phyloP scores from a whole-genome alignment of 768 basidiomycete genomes.

The Lactifluus hygrophoroides region DNA sequence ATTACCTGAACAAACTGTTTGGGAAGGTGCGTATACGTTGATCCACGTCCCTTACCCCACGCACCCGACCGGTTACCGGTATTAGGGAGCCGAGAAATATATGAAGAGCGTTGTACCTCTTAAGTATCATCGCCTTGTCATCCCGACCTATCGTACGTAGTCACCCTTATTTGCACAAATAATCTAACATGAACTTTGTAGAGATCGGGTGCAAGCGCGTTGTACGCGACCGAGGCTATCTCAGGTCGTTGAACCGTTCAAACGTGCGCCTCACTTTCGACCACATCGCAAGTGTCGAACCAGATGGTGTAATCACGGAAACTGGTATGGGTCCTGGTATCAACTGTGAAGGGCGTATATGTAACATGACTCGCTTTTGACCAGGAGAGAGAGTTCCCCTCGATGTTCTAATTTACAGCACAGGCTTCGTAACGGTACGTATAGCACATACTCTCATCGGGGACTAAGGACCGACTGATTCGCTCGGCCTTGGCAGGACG shows the following conservation, averaged over 20 bases:
- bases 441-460: constrained; percentile 3
- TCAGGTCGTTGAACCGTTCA: constrained; percentile 39
- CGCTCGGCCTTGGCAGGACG: neutral
- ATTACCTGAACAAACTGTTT: neutral
- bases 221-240: constrained; percentile 50
- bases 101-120: constrained; percentile 37
- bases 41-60: neutral
- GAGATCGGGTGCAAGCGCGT: constrained; percentile 56
- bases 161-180: neutral
- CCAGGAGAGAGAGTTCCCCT: constrained; percentile 38
- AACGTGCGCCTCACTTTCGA: constrained; percentile 46
- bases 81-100: constrained; percentile 34
- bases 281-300: constrained; percentile 38
- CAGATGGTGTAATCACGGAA: constrained; percentile 41
- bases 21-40: neutral
- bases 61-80: too few species aligned
- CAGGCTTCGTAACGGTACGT: constrained; percentile 44
- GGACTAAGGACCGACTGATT: neutral
- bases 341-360: neutral
- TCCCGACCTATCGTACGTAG: constrained; percentile 43
- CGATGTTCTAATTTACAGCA: constrained; percentile 49
- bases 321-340: constrained; percentile 17
- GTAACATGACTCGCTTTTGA: neutral
- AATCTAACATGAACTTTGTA: constrained; percentile 16
- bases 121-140: constrained; percentile 25